Base-by-base conservation (phyloP, 2,329 filamentous ascomycete species). In the Blastomyces parvus region DNA sequence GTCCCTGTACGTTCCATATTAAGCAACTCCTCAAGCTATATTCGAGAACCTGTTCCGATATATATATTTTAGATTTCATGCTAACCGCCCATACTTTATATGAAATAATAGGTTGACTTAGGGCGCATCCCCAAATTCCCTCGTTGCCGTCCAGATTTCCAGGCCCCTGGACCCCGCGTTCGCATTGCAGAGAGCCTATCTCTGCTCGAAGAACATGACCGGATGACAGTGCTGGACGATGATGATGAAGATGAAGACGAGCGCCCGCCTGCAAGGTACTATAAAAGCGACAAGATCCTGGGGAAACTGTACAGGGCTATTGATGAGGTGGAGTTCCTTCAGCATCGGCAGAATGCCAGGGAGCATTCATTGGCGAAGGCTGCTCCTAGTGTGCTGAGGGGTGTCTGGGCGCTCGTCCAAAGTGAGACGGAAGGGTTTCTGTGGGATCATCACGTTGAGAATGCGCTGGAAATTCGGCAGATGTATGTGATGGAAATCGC, bases 231-330 rank as follows among this genome's bases (percentile, higher is more conserved):
- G 3, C 76, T 80, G 65, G 74, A 77, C 0, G 76, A 78, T 13
- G 78, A 83, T 65, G 74, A 83, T 65, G 74, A 77, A 0, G 77
- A 79, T 6, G 78, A 81, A 19, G 77, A 83, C 36, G 74, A 77
- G 0, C 74, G 77, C 0, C 76, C 79, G 0, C 74, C 68, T 5
- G 77, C 80, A 33, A 73, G 75, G 3, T 93, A 86, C 70, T 92
- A 94, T 71, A 74, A 74, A 40, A 91, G 87, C 1, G 68, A 84
- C 0, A 90, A 89, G 67, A 79, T 88, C 0, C 80, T 94, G 0
- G 90, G 90, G 0, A 74, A 80, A 4, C 78, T 95, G 0, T 94
- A 89, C 70, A 84, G 89, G 1, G 82, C 81, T 0, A 86, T 95
- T 13, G 85, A 95, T 67, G 90, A 94, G 72, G 79, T 80, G 56